A percentile compares a stretch with the other conserved stretches of the same genome.
Conservation (phyloP, 371 early-diverging fungal species). For the Syncephalastrum contaminatum region DNA sequence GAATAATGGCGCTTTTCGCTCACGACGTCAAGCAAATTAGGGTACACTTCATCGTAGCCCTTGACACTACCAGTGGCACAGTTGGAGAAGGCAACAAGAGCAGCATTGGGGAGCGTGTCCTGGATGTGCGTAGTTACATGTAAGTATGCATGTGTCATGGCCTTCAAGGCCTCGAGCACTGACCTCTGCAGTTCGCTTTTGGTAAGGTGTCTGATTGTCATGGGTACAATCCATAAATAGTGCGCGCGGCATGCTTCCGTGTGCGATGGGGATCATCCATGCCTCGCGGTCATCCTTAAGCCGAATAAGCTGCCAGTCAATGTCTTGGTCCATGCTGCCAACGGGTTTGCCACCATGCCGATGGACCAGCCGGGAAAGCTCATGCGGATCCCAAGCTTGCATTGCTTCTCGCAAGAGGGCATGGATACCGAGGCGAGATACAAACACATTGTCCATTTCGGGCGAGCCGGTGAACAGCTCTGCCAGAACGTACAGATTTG, state of each 20-base stretch:
- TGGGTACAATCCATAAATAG: constrained; percentile 98
- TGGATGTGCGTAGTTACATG: constrained; percentile 8
- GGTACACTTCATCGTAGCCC: constrained; percentile 94
- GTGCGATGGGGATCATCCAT: constrained; percentile 32
- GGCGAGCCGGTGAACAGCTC: constrained; percentile 96
- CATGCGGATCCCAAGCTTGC: constrained; percentile 94
- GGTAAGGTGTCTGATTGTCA: constrained; percentile 95
- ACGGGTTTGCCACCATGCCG: constrained; percentile 88
- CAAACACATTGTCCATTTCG: constrained; percentile 87
- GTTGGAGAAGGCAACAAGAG: constrained; percentile 85
- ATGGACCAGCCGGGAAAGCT: constrained; percentile 86
- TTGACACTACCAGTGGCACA: constrained; percentile 94
- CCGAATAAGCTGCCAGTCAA: constrained; percentile 46
- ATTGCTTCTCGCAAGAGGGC: constrained; percentile 96
- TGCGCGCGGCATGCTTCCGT: constrained; percentile 76
- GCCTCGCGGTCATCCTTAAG: constrained; percentile 28
- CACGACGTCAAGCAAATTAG: constrained; percentile 83
- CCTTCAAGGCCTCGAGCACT: neutral
- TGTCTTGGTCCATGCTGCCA: constrained; percentile 68
- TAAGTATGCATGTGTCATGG: neutral
- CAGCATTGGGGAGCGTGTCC: constrained; percentile 91
- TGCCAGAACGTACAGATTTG: constrained; percentile 93
- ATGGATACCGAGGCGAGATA: constrained; percentile 90
- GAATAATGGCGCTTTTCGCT: constrained; percentile 80
- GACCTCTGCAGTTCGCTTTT: constrained; percentile 74